Percentiles rank a stretch among this genome's conserved stretches.
Conservation (phyloP, 2,329 filamentous ascomycete species). For the Thelonectria blattea region DNA sequence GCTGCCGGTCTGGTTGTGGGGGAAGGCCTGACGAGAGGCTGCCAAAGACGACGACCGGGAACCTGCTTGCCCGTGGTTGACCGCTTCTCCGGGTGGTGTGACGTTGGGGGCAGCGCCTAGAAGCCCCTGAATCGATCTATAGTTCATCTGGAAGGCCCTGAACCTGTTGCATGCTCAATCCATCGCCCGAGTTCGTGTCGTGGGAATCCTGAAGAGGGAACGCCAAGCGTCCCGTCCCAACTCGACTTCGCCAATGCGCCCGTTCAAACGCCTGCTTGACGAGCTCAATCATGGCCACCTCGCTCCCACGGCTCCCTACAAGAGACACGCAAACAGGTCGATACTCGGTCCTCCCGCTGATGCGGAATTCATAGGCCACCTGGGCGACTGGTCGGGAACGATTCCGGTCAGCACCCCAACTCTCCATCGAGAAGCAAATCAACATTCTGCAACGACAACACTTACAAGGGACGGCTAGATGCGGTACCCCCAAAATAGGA, state of each 20-base stretch:
- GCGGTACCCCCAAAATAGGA: constrained; percentile 39
- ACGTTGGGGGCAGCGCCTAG: constrained; percentile 24
- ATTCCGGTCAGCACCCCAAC: constrained; percentile 20
- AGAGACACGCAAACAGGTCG: constrained; percentile 41
- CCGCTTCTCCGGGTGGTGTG: constrained; percentile 29
- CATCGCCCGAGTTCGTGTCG: background rate
- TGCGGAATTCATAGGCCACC: constrained; percentile 39
- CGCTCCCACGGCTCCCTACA: constrained; percentile 38
- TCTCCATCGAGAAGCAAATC: background rate
- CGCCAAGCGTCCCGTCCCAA: constrained; percentile 38
- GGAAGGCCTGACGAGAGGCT: background rate
- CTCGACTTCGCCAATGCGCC: constrained; percentile 37
- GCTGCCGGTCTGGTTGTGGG: constrained; percentile 21
- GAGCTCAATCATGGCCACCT: constrained; percentile 36
- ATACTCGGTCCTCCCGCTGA: constrained; percentile 40
- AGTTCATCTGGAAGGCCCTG: constrained; percentile 23
- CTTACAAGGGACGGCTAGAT: constrained; percentile 46
- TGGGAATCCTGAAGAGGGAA: constrained; percentile 37
- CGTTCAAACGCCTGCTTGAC: constrained; percentile 39
- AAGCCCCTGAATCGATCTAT: constrained; percentile 5
- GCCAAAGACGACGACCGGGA: constrained; percentile 1
- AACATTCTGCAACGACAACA: constrained; percentile 2
- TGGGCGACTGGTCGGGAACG: constrained; percentile 37
- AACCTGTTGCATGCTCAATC: constrained; percentile 10
- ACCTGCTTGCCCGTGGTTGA: constrained; percentile 17